Conservation (phyloP, 306 rosid species). For the Glycine tomentella region DNA sequence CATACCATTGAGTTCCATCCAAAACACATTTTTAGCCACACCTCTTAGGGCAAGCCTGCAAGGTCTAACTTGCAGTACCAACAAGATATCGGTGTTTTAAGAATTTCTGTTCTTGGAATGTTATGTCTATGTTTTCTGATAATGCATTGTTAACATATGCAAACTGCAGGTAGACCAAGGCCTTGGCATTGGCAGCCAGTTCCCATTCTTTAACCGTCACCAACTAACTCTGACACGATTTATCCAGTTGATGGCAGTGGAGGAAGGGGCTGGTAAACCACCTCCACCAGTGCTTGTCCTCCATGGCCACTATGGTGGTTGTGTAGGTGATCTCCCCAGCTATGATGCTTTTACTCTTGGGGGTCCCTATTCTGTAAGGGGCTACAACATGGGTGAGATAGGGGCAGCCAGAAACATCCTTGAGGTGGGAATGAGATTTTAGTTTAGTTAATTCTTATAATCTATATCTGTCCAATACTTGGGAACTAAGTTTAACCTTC, state of each 20-base stretch:
- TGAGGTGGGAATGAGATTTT: conserved; percentile 65
- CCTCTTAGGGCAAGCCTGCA: neutral
- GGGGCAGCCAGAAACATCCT: conserved; percentile 94
- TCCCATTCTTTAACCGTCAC: conserved; percentile 97
- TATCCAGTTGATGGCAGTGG: conserved; percentile 74
- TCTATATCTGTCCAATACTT: neutral
- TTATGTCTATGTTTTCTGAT: conserved; percentile 33
- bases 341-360: conserved; percentile 98
- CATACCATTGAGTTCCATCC: neutral
- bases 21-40: neutral
- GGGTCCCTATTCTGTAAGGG: conserved; percentile 98
- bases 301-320: conserved; percentile 99
- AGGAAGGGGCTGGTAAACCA: conserved; percentile 94
- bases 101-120: conserved; percentile 9
- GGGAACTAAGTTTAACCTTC: conserved; percentile 8
- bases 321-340: conserved; percentile 98
- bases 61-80: conserved; percentile 23
- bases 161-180: conserved; percentile 93
- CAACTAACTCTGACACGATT: conserved; percentile 88
- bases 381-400: conserved; percentile 96
- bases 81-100: conserved; percentile 23
- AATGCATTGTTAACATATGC: conserved; percentile 19
- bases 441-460: too few species aligned
- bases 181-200: conserved; percentile 87
- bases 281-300: conserved; percentile 98